These are phyloP conservation scores for Geotrichum europaeum DNA, from an alignment of 1,139 yeast species.

Conservation along the genomic window DNA sequence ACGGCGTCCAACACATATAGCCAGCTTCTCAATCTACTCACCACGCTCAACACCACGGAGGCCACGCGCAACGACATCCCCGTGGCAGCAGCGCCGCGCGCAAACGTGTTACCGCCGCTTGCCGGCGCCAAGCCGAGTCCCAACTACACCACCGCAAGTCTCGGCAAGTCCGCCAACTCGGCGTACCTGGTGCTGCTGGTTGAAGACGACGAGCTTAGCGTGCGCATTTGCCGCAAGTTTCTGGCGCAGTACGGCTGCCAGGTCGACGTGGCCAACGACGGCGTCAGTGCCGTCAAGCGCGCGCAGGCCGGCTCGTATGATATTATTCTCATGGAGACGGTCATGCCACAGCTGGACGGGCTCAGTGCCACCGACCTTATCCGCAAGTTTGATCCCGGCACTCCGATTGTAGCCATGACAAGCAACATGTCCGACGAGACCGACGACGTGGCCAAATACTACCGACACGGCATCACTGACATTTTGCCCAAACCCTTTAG, in stretches of 20 bases:
- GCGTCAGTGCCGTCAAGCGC: conserved; percentile 77
- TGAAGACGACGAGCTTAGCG: conserved; percentile 82
- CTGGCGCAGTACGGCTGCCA: conserved; percentile 84
- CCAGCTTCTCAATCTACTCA: conserved; percentile 9
- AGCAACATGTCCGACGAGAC: conserved; percentile 44
- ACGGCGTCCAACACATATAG: not conserved
- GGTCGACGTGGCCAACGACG: conserved; percentile 89
- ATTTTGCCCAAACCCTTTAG: conserved; percentile 89
- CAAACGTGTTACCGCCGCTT: conserved; percentile 1
- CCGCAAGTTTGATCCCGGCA: conserved; percentile 64
- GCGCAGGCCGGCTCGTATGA: conserved; percentile 64
- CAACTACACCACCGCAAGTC: not conserved
- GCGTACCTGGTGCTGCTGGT: conserved; percentile 53
- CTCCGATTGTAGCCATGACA: conserved; percentile 93
- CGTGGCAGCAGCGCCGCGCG: not conserved
- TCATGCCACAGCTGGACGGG: conserved; percentile 92
- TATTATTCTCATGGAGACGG: conserved; percentile 85
- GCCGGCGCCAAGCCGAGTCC: not conserved
- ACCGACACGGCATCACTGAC: conserved; percentile 88
- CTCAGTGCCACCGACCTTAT: conserved; percentile 87
- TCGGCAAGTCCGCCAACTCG: not conserved
- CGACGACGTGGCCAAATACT: conserved; percentile 37
- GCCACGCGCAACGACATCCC: conserved; percentile 14
- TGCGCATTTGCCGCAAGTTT: conserved; percentile 48
- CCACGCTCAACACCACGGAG: conserved; percentile 10